Conservation (phyloP, 257 asterid species). For the Ilex asprella region DNA sequence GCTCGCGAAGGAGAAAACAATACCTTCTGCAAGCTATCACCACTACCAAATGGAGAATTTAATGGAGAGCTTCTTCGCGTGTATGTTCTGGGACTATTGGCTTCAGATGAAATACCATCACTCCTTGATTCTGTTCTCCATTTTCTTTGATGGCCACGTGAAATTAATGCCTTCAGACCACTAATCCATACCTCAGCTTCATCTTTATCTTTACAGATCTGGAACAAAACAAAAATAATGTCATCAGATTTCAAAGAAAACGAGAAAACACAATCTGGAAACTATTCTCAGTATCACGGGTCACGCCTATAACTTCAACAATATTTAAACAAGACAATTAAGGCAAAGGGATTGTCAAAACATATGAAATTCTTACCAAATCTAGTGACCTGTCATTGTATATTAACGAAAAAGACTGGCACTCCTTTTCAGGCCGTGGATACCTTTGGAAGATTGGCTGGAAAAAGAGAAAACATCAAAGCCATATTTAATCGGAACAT, state of each 20-base stretch:
- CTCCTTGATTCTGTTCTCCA: constrained; percentile 87
- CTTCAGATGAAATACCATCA: constrained; percentile 87
- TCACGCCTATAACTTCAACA: constrained; percentile 1
- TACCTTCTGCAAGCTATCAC: constrained; percentile 77
- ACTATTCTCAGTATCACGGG: not conserved
- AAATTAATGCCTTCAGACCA: constrained; percentile 84
- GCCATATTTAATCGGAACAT: not conserved
- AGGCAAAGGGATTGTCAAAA: constrained; percentile 7
- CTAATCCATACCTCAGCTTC: constrained; percentile 99
- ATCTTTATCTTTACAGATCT: constrained; percentile 97
- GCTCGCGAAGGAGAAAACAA: constrained; percentile 10
- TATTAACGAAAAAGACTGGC: constrained; percentile 88
- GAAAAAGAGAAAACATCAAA: constrained; percentile 16
- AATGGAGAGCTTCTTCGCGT: constrained; percentile 85
- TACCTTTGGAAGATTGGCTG: constrained; percentile 93
- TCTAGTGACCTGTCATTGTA: constrained; percentile 90
- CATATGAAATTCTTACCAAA: constrained; percentile 50
- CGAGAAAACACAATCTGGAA: constrained; percentile 7
- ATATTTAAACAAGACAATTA: not conserved
- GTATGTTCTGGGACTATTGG: constrained; percentile 79
- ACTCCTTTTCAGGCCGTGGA: constrained; percentile 95
- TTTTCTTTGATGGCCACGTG: constrained; percentile 75
- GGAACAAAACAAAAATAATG: constrained; percentile 12
- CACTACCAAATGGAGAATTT: constrained; percentile 79
- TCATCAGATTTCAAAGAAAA: constrained; percentile 13